These are phyloP conservation scores for Eutrema salsugineum DNA, from an alignment of 441 rosid species.

Conservation along the genomic window DNA sequence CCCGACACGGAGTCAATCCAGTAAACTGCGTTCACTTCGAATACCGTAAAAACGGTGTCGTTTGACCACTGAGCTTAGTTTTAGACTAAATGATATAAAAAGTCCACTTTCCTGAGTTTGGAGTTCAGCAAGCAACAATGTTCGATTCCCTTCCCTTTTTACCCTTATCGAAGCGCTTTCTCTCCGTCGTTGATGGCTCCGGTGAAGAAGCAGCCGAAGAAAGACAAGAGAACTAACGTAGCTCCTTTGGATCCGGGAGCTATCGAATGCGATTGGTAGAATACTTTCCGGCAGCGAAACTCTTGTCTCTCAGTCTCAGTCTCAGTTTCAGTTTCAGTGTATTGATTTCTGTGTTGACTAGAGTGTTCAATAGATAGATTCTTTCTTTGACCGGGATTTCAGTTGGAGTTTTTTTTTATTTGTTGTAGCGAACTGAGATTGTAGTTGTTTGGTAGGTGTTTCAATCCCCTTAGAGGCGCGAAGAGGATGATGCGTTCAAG, in stretches of 20 bases:
- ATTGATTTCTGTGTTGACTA: neutral
- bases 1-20: too few species aligned
- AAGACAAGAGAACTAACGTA: constrained; percentile 34
- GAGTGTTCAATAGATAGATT: neutral
- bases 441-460: constrained; percentile 28
- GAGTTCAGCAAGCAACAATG: neutral
- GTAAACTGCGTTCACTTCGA: too few species aligned
- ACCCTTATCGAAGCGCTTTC: neutral
- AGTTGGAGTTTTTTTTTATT: too few species aligned
- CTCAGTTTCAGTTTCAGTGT: too few species aligned
- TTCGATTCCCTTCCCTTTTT: neutral
- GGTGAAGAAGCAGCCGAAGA: constrained; percentile 60
- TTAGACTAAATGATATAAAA: too few species aligned
- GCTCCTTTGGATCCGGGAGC: constrained; percentile 69
- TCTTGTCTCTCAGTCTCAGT: constrained; percentile 56
- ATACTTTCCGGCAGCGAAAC: constrained; percentile 73
- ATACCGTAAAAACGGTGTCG: neutral
- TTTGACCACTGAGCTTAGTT: too few species aligned
- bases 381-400: too few species aligned
- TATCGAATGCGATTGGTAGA: constrained; percentile 91
- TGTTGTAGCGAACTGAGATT: constrained; percentile 11
- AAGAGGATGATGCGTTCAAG: constrained; percentile 89
- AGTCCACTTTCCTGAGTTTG: too few species aligned
- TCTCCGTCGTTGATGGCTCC: constrained; percentile 42
- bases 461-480: constrained; percentile 47